These are phyloP conservation scores for Puccinia novopanici DNA, from an alignment of 1,284 basidiomycete species.

Conservation along the genomic window DNA sequence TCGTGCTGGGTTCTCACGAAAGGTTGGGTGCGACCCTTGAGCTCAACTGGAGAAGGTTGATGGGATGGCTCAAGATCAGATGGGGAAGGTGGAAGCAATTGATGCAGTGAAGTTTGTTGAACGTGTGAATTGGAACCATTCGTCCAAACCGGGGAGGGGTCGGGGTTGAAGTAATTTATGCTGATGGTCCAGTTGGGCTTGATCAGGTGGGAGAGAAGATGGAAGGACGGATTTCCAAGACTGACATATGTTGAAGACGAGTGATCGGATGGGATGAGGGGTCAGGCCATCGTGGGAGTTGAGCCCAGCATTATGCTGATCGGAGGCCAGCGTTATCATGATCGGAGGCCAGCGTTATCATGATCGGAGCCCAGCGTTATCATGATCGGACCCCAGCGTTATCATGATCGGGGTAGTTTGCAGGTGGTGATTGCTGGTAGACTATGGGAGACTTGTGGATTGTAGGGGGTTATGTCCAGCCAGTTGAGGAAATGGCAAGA, in stretches of 20 bases:
- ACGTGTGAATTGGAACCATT: slow-evolving; percentile 81
- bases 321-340: too few relatives aligned
- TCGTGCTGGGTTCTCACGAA: slow-evolving; percentile 55
- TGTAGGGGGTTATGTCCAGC: too few relatives aligned
- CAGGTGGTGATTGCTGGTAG: background rate
- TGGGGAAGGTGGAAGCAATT: slow-evolving; percentile 87
- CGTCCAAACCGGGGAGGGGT: slow-evolving; percentile 52
- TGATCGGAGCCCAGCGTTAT: too few relatives aligned
- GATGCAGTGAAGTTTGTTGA: slow-evolving; percentile 71
- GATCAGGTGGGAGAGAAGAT: slow-evolving; percentile 15
- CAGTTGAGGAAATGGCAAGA: too few relatives aligned
- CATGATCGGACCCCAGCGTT: too few relatives aligned
- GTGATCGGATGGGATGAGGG: slow-evolving; percentile 41
- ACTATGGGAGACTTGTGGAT: background rate
- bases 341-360: too few relatives aligned
- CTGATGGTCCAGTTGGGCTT: background rate
- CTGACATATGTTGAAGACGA: slow-evolving; percentile 27
- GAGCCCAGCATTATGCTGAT: too few relatives aligned
- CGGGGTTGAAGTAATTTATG: slow-evolving; percentile 5
- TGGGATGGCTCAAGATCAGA: slow-evolving; percentile 80
- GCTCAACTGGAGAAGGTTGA: slow-evolving; percentile 70
- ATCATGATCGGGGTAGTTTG: background rate
- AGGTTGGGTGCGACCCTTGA: slow-evolving; percentile 71
- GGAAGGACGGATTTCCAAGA: slow-evolving; percentile 28
- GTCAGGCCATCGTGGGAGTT: background rate